phyloP scores from a whole-genome alignment of 2,329 filamentous ascomycete genomes.

The Ophiostoma sp. region DNA sequence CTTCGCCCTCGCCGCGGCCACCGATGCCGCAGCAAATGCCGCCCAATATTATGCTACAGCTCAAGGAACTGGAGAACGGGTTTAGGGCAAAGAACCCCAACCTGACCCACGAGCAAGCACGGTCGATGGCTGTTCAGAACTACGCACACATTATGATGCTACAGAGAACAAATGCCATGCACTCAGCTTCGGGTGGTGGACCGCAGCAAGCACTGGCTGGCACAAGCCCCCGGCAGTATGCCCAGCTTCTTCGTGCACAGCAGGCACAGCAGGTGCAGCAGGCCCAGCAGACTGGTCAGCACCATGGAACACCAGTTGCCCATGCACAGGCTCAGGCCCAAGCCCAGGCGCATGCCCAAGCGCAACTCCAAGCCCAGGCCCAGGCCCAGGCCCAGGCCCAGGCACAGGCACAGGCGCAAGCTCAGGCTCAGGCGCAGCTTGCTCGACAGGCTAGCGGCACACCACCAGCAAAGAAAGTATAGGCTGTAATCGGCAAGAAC shows the following conservation, averaged over 20 bases:
- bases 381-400: conserved; percentile 33
- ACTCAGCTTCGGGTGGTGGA: conserved; percentile 48
- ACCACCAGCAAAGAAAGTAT: conserved; percentile 1
- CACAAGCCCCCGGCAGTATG: conserved; percentile 55
- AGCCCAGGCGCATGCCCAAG: conserved; percentile 33
- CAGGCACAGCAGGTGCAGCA: conserved; percentile 43
- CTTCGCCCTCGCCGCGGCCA: conserved; percentile 40
- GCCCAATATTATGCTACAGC: conserved; percentile 44
- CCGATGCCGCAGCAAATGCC: conserved; percentile 43
- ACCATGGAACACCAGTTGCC: conserved; percentile 41
- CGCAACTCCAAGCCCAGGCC: conserved; percentile 8
- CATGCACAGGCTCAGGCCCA: conserved; percentile 38
- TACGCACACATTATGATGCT: conserved; percentile 45
- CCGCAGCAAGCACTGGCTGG: conserved; percentile 44
- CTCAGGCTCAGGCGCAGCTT: conserved; percentile 16
- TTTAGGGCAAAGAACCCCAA: conserved; percentile 49
- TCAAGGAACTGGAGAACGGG: conserved; percentile 48
- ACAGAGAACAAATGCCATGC: conserved; percentile 49
- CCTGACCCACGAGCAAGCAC: conserved; percentile 45
- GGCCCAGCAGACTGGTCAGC: conserved; percentile 22
- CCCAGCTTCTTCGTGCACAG: conserved; percentile 53
- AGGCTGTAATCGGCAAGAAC: neutral
- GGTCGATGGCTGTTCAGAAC: conserved; percentile 49
- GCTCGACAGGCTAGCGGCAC: conserved; percentile 19
- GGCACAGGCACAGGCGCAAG: neutral